Base-by-base conservation (phyloP, 2,329 filamentous ascomycete genomes). In the Aspergillus japonicus region DNA sequence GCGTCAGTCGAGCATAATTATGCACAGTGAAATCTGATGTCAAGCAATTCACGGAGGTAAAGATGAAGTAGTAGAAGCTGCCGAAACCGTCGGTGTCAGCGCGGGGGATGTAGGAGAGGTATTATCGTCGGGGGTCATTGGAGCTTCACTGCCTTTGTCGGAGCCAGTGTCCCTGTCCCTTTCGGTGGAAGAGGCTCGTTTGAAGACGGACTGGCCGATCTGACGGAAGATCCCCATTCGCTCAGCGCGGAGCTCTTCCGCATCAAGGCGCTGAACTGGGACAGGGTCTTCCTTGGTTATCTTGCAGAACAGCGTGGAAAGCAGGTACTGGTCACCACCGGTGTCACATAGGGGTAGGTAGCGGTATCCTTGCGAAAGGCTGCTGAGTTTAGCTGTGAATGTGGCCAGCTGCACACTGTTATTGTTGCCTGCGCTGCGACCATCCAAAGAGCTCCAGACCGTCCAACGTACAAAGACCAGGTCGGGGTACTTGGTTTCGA, bases 401-500 rank as follows among this genome's bases (percentile, higher is more conserved):
- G 90, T 95, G 3, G 92, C 95, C 59, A 97, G 83, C 23, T 91
- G 81, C 24, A 79, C 76, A 80, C 65, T 84, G 77, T 75, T 85
- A 77, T 81, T 82, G 63, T 88, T 88, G 60, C 85, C 90, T 66
- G 86, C 85, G 65, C 81, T 88, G 67, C 88, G 84, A 47, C 90
- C 90, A 71, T 94, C 91, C 60, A 86, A 82, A 1, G 92, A 93
- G 66, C 95, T 90, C 83, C 91, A 94, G 57, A 98, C 92, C 24
- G 89, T 93, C 86, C 92, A 96, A 50, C 92, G 90, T 55, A 99
- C 88, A 75, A 98, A 98, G 59, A 98, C 89, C 31, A 99, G 82
- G 68, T 95, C 92, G 0, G 94, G 93, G 71, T 94, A 93, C 72
- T 96, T 96, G n/a, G 95, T 98, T 51, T 92, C 92, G 24, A 97